Base-by-base conservation (phyloP, 2,329 filamentous ascomycete species). In the Phyllosticta citriasiana region DNA sequence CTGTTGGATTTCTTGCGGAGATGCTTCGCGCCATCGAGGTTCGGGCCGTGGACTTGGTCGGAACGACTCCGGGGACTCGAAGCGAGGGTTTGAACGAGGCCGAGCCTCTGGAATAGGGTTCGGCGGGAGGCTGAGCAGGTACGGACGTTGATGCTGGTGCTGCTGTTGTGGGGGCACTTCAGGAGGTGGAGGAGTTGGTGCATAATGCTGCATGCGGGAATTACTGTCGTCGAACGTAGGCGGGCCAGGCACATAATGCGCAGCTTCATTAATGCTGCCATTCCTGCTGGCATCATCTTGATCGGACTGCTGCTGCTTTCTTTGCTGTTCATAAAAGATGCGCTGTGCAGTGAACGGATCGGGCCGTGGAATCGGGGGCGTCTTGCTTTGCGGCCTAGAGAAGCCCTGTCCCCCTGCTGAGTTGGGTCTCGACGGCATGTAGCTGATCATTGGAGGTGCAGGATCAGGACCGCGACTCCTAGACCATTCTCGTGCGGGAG, bases 241-340 rank as follows among this genome's bases (percentile, higher is more conserved):
- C 19, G 52, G 52, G 12, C 52, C 52, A 25, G 52, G 52, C 52
- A 27, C 22, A 25, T 53, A 53, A n/a, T 47, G 40, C 14, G 40
- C 19, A 7, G 40, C 40, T 62, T 74, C 72, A 9, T 67, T 67
- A 9, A 74, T 74, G 53, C 71, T 73, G 54, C 67, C 71, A 71
- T 74, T 74, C 53, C 69, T 69, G 24, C 67, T 61, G 57, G 53
- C 52, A 25, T 16, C n/a, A 6, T 47, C 14, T 24, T 53, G 35
- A 4, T 55, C 24, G n/a, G 19, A 22, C 10, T 4, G 10, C 57
- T 62, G 64, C 22, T 54, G 53, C 30, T 63, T 60, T 52, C 55
- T 60, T 16, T 64, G 62, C 54, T 63, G 51, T 53, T 63, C 62
- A 12, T 65, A 63, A 22, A 64, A 64, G 24, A 56, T 59, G 16